phyloP scores from a whole-genome alignment of 768 basidiomycete species.

The Tulasnella sp. region DNA sequence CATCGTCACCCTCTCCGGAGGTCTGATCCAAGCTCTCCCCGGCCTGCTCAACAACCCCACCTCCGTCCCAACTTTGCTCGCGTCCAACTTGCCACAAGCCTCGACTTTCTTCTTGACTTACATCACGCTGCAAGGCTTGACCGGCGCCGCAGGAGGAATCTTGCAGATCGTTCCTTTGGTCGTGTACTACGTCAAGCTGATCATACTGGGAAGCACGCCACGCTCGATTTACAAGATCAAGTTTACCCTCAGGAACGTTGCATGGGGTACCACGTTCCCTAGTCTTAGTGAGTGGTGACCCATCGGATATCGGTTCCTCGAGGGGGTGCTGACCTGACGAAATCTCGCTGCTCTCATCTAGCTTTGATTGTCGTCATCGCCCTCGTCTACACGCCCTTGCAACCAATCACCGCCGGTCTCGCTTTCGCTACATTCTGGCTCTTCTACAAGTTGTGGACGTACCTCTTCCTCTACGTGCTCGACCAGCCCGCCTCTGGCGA shows the following conservation, averaged over 20 bases:
- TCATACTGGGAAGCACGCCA: constrained; percentile 86
- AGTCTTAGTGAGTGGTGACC: constrained; percentile 34
- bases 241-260: constrained; percentile 56
- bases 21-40: constrained; percentile 73
- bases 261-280: constrained; percentile 76
- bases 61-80: constrained; percentile 70
- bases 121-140: constrained; percentile 76
- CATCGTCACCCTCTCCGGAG: constrained; percentile 82
- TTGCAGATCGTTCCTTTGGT: constrained; percentile 73
- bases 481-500: constrained; percentile 71
- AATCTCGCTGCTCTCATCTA: constrained; percentile 59
- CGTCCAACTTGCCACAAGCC: constrained; percentile 75
- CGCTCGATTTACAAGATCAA: constrained; percentile 83
- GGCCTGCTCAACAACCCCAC: constrained; percentile 67
- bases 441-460: constrained; percentile 63
- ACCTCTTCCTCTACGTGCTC: constrained; percentile 79
- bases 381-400: constrained; percentile 78
- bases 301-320: not conserved
- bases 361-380: constrained; percentile 49
- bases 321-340: constrained; percentile 57
- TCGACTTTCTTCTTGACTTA: constrained; percentile 94
- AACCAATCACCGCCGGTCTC: constrained; percentile 92
- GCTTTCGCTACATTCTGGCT: constrained; percentile 79
- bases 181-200: constrained; percentile 89
- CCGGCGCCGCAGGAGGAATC: constrained; percentile 79